These are phyloP conservation scores for Russula griseocarnosa DNA, from an alignment of 768 basidiomycete species.

Conservation along the genomic window DNA sequence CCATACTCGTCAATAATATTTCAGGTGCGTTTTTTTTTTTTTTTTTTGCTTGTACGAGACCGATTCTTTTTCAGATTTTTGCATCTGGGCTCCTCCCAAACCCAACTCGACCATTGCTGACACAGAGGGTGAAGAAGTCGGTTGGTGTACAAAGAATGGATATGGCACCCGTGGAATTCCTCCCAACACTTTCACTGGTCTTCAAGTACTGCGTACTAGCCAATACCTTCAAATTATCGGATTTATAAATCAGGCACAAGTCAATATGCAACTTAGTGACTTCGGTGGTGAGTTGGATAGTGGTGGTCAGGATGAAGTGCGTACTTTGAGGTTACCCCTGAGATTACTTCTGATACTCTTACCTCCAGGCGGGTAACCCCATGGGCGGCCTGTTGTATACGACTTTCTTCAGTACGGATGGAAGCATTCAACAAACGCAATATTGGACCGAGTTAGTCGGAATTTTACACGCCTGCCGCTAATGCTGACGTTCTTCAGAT, in stretches of 20 bases:
- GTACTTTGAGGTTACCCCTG: slow-evolving; percentile 20
- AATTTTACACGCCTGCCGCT: not conserved
- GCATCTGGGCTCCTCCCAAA: slow-evolving; percentile 57
- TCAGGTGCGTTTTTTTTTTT: slow-evolving; percentile 35
- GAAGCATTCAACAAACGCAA: slow-evolving; percentile 48
- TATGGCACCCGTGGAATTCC: slow-evolving; percentile 74
- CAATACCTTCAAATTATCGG: slow-evolving; percentile 61
- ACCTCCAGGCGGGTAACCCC: slow-evolving; percentile 68
- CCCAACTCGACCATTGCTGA: slow-evolving; percentile 55
- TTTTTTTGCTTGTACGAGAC: not conserved
- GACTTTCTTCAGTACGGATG: slow-evolving; percentile 45
- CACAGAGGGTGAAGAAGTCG: slow-evolving; percentile 66
- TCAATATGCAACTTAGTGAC: slow-evolving; percentile 53
- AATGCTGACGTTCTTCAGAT: slow-evolving; percentile 42
- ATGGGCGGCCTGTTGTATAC: slow-evolving; percentile 69
- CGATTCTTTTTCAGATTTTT: slow-evolving; percentile 50
- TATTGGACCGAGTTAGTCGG: slow-evolving; percentile 66
- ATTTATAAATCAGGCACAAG: slow-evolving; percentile 54
- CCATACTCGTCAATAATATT: slow-evolving; percentile 57
- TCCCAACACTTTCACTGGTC: slow-evolving; percentile 55
- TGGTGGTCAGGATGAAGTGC: slow-evolving; percentile 62
- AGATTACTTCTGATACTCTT: not conserved
- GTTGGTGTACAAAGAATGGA: slow-evolving; percentile 71
- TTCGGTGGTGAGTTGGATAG: slow-evolving; percentile 77
- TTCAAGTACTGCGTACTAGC: slow-evolving; percentile 59